Base-by-base conservation (phyloP, 305 asterid genomes). In the Rubia tinctorum region DNA sequence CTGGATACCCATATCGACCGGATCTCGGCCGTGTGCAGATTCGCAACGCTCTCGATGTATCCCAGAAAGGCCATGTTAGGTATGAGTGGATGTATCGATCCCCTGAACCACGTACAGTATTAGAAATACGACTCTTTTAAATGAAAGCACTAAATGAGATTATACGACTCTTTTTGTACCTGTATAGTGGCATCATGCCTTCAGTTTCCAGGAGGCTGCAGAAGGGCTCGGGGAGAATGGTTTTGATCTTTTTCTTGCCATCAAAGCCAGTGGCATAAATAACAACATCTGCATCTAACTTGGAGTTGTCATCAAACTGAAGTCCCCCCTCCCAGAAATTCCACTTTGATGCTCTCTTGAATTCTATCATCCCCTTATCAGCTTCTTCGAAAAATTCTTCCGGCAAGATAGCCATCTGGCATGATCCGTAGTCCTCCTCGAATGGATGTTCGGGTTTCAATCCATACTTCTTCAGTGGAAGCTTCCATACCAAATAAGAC, bases 351-450 rank as follows among this genome's bases (percentile, higher is more conserved):
- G 96, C 68, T 78, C 89, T 85, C 81, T 88, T 87, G 68, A 93
- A 82, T 67, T 39, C 67, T 9, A 93, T 91, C 65, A 75, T 88
- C 3, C 98, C 98, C 73, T 90, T 84, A 22, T 92, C 96, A 9
- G 89, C 94, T 84, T 87, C 92, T 0, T 86, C 17, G 84, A 92
- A 92, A 84, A 92, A 90, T 63, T 84, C 83, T 1, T 90, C 85
- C 0, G 98, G 98, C 88, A 92, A 78, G 88, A 92, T 92, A 0
- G 98, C 97, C 98, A 92, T 92, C 68, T 92, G 98, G 63, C 97
- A 92, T 0, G 97, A 90, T 2, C 96, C 98, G 12, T 92, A 90
- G 82, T 92, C 98, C 72, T 93, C 98, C 79, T 87, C 96, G 14
- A 93, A 93, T 6, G 97, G 95, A 81, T 93, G 98, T 0, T 91